Evolutionary conservation across 163 green algal species (phyloP).

Genomic region (Chlamydomonas reinhardtii): DNA sequence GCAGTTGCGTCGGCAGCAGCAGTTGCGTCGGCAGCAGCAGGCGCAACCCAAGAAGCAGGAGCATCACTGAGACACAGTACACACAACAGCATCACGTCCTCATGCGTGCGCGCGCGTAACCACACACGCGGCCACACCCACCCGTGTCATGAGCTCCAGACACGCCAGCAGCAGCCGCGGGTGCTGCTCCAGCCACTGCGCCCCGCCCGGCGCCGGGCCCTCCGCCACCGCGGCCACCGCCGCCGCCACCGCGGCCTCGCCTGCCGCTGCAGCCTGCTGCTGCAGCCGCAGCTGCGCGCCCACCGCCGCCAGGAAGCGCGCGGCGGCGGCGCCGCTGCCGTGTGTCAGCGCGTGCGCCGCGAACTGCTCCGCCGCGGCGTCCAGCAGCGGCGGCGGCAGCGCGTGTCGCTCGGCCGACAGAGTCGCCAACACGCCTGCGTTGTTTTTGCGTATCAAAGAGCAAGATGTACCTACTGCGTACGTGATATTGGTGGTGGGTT

Average conservation of each 20-base stretch:
- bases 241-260: background rate
- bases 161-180: constrained; percentile 14
- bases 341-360: background rate
- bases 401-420: background rate
- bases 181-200: background rate
- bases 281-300: background rate
- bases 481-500: too few relatives aligned
- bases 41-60: too few relatives aligned
- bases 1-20: background rate
- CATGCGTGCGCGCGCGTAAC: too few relatives aligned
- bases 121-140: too few relatives aligned
- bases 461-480: too few relatives aligned
- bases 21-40: too few relatives aligned
- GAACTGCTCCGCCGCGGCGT: constrained; percentile 27
- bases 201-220: background rate
- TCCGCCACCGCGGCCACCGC: background rate
- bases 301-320: constrained; percentile 1
- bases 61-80: too few relatives aligned
- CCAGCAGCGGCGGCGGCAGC: constrained; percentile 6
- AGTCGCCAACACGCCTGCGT: constrained; percentile 3
- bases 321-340: constrained; percentile 19
- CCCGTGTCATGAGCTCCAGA: constrained; percentile 11
- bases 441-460: too few relatives aligned
- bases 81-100: too few relatives aligned
- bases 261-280: background rate